Conservation (phyloP, 495 filamentous ascomycete genomes). For the Chaetomium tenue region DNA sequence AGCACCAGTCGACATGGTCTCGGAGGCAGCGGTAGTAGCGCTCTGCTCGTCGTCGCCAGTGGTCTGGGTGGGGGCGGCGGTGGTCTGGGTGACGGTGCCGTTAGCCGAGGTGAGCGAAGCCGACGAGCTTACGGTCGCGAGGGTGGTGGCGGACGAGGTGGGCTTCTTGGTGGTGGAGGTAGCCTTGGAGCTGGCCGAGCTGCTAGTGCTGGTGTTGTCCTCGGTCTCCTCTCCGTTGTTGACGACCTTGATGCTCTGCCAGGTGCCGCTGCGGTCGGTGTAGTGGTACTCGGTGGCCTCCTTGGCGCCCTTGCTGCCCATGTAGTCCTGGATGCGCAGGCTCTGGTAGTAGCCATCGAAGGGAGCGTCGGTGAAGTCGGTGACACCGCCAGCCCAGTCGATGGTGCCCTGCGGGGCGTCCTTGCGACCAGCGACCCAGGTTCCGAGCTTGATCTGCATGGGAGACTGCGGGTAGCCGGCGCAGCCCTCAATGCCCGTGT, state of each 20-base stretch:
- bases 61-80: slow-evolving; percentile 20
- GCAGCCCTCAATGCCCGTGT: slow-evolving; percentile 56
- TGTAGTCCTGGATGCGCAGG: slow-evolving; percentile 80
- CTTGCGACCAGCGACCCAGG: slow-evolving; percentile 80
- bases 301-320: slow-evolving; percentile 69
- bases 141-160: slow-evolving; percentile 28
- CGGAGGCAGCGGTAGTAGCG: slow-evolving; percentile 1
- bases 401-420: slow-evolving; percentile 71
- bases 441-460: slow-evolving; percentile 80
- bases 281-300: slow-evolving; percentile 65
- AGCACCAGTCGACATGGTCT: slow-evolving; percentile 26
- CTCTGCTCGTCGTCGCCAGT: slow-evolving; percentile 18
- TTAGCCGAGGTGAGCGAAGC: background rate
- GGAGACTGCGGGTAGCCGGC: slow-evolving; percentile 86
- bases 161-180: slow-evolving; percentile 31
- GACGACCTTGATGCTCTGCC: slow-evolving; percentile 71
- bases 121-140: slow-evolving; percentile 16
- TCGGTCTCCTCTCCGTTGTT: slow-evolving; percentile 64
- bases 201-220: slow-evolving; percentile 28
- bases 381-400: slow-evolving; percentile 80
- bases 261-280: slow-evolving; percentile 66
- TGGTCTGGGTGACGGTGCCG: slow-evolving; percentile 24
- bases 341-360: slow-evolving; percentile 83
- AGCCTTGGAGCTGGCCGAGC: slow-evolving; percentile 22
- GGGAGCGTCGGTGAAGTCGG: slow-evolving; percentile 72